Percentiles rank a stretch among this genome's conserved stretches.
Evolutionary conservation across 1,284 basidiomycete species (phyloP).

Genomic region (Xanthoconium separans): DNA sequence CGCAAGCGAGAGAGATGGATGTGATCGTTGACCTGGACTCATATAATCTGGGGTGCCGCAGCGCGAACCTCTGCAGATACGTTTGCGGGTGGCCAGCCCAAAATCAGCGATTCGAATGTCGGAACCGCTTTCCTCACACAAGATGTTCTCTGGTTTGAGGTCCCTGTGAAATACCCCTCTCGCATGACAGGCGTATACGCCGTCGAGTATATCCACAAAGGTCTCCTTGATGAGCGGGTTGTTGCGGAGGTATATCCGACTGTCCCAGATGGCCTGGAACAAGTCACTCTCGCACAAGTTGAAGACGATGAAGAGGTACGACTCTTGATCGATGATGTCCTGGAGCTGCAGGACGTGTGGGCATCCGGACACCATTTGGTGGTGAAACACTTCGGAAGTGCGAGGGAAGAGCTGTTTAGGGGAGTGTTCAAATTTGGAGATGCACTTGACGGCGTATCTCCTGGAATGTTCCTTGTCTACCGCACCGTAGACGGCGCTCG

Average conservation of each 20-base stretch:
- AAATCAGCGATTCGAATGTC: conserved; percentile 79
- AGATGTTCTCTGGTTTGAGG: conserved; percentile 87
- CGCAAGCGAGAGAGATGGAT: background rate
- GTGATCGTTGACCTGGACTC: conserved; percentile 59
- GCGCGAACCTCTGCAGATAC: conserved; percentile 67
- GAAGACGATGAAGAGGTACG: conserved; percentile 56
- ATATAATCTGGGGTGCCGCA: conserved; percentile 84
- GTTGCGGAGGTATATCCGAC: conserved; percentile 45
- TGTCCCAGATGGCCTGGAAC: conserved; percentile 50
- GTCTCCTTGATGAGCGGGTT: conserved; percentile 58
- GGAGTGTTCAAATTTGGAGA: conserved; percentile 51
- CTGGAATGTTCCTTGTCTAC: conserved; percentile 39
- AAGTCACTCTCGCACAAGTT: conserved; percentile 63
- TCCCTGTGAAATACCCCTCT: conserved; percentile 83
- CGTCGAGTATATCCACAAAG: conserved; percentile 78
- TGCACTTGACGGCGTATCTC: conserved; percentile 72
- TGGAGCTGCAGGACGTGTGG: conserved; percentile 56
- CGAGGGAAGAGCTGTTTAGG: conserved; percentile 52
- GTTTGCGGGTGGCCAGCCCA: conserved; percentile 75
- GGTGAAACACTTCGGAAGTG: conserved; percentile 58
- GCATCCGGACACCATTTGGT: conserved; percentile 54
- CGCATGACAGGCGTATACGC: conserved; percentile 69
- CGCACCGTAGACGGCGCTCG: conserved; percentile 80
- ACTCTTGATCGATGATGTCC: conserved; percentile 52
- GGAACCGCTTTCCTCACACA: conserved; percentile 60